Conservation (phyloP, 306 rosid species). For the Begonia masoniana region DNA sequence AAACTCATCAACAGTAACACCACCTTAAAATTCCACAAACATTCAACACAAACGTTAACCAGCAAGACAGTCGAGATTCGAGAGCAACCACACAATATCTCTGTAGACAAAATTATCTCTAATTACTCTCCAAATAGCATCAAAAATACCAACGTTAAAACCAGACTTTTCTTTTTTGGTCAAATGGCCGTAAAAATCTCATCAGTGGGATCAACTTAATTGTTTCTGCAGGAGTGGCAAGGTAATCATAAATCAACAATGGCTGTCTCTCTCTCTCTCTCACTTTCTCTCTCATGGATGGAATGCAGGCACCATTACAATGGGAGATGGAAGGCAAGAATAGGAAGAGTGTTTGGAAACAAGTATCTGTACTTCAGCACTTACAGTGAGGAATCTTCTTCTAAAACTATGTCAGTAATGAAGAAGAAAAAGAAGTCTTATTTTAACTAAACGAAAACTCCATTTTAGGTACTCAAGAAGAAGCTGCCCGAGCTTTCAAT, state of each 20-base stretch:
- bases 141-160: too few species aligned
- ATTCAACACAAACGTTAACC: too few species aligned
- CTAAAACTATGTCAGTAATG: too few species aligned
- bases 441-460: background rate
- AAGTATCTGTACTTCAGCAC: slow-evolving; percentile 37
- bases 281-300: background rate
- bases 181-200: background rate
- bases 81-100: too few species aligned
- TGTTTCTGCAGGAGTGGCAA: slow-evolving; percentile 24
- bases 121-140: too few species aligned
- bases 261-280: background rate
- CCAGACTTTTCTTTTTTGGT: background rate
- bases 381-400: slow-evolving; percentile 17
- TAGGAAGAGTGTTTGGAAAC: slow-evolving; percentile 39
- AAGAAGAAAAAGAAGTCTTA: too few species aligned
- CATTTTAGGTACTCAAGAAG: slow-evolving; percentile 33
- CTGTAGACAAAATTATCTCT: too few species aligned
- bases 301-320: slow-evolving; percentile 33
- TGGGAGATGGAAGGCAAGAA: slow-evolving; percentile 49
- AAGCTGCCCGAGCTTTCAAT: slow-evolving; percentile 37
- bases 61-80: too few species aligned
- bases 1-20: too few species aligned
- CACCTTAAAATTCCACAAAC: too few species aligned
- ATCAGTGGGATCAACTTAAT: background rate
- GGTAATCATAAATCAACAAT: slow-evolving; percentile 7